Percentiles rank a stretch among this genome's conserved stretches.
Conservation (phyloP, 768 basidiomycete species). For the Leccinum incarnatum region DNA sequence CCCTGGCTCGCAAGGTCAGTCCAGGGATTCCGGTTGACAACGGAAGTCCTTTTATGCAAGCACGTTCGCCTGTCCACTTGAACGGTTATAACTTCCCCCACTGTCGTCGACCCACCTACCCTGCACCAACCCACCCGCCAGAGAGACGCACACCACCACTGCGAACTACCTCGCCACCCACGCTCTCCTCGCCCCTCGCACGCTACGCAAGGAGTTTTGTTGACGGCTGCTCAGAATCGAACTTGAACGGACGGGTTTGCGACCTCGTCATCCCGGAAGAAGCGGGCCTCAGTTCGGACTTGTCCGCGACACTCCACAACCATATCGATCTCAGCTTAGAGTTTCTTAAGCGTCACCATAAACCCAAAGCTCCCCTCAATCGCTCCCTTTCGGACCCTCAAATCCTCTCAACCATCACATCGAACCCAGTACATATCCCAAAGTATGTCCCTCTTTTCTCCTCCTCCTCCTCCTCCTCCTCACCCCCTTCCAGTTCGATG, state of each 20-base stretch:
- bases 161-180: constrained; percentile 7
- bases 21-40: constrained; percentile 11
- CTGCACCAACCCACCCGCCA: constrained; percentile 6
- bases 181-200: constrained; percentile 24
- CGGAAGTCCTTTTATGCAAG: constrained; percentile 28
- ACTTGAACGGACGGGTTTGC: constrained; percentile 21
- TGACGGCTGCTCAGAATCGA: constrained; percentile 9
- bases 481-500: constrained; percentile 44
- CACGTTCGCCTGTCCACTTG: constrained; percentile 33
- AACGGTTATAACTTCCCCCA: constrained; percentile 18
- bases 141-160: constrained; percentile 3
- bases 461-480: constrained; percentile 8
- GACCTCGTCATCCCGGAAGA: constrained; percentile 34
- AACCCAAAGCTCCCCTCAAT: constrained; percentile 42
- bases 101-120: constrained; percentile 15
- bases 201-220: constrained; percentile 7
- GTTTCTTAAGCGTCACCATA: constrained; percentile 64
- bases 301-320: constrained; percentile 32
- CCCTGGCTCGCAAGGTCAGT: constrained; percentile 8
- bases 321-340: constrained; percentile 37
- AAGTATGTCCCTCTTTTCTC: constrained; percentile 26
- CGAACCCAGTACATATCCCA: constrained; percentile 56
- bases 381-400: constrained; percentile 51
- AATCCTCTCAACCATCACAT: constrained; percentile 62
- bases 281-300: constrained; percentile 28